Evolutionary conservation across 1,139 yeast species (phyloP).

Genomic region (Spathaspora sp.): DNA sequence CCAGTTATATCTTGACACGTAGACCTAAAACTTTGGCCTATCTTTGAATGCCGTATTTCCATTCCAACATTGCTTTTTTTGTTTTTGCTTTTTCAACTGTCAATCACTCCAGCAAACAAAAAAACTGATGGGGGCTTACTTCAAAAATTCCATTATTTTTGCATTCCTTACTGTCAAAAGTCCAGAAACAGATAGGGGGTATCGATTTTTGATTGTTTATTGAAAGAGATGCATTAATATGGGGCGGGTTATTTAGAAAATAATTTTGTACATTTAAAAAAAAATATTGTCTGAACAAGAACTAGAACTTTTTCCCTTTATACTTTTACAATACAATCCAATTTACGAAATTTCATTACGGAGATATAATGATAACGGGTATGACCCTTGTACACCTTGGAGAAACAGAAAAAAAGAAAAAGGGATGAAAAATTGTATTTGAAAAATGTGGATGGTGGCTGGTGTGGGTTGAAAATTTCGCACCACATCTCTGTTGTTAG

Average conservation of each 20-base stretch:
- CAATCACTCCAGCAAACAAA: neutral
- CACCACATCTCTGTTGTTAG: neutral
- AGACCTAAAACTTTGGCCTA: neutral
- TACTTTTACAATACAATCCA: neutral
- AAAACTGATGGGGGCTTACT: neutral
- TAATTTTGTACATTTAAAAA: neutral
- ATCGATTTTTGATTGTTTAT: neutral
- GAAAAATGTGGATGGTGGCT: neutral
- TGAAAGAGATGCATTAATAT: neutral
- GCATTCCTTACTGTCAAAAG: neutral
- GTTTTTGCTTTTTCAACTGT: neutral
- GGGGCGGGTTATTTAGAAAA: neutral
- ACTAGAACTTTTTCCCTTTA: neutral
- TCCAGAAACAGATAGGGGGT: neutral
- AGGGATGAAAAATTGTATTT: neutral
- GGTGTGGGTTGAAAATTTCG: neutral
- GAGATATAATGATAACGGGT: neutral
- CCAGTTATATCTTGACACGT: neutral
- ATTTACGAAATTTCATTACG: constrained; percentile 1
- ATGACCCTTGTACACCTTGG: neutral
- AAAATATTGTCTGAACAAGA: neutral
- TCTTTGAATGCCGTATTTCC: neutral
- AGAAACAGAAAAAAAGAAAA: neutral
- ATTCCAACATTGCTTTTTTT: neutral
- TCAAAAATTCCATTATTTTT: neutral